A percentile compares a stretch with the other conserved stretches of the same genome.
Conservation (phyloP, 2,329 filamentous ascomycete genomes). For the Fusarium devonianum region DNA sequence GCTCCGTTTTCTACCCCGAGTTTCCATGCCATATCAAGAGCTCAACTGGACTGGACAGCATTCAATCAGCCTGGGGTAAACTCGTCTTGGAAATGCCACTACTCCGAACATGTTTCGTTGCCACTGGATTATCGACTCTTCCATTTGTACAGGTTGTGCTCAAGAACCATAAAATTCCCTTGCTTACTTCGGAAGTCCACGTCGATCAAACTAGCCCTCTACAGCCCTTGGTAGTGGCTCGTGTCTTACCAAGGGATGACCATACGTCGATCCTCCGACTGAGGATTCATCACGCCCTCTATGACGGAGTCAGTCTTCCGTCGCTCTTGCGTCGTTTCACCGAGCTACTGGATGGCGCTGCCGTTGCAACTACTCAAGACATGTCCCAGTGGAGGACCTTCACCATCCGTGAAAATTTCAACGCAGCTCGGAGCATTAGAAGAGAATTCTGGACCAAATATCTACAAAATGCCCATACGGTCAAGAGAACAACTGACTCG, state of each 20-base stretch:
- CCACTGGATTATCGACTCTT: constrained; percentile 52
- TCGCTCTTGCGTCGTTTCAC: constrained; percentile 58
- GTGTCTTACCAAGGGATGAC: constrained; percentile 8
- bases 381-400: constrained; percentile 42
- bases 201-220: neutral
- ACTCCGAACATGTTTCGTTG: constrained; percentile 72
- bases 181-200: neutral
- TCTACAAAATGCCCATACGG: constrained; percentile 34
- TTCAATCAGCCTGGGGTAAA: constrained; percentile 67
- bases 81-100: constrained; percentile 66
- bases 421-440: constrained; percentile 22
- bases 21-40: constrained; percentile 68
- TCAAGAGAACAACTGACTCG: neutral
- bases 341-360: constrained; percentile 11
- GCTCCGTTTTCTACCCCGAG: constrained; percentile 74
- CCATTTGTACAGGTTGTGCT: constrained; percentile 72
- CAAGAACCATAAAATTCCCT: constrained; percentile 22
- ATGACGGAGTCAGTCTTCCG: constrained; percentile 83
- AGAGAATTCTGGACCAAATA: constrained; percentile 54
- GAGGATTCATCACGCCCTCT: constrained; percentile 83
- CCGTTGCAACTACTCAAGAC: neutral
- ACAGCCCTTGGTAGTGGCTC: constrained; percentile 25
- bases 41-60: constrained; percentile 44
- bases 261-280: constrained; percentile 54
- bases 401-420: constrained; percentile 14